phyloP scores from a whole-genome alignment of 176 grass and related monocot genomes.

The Zea luxurians region DNA sequence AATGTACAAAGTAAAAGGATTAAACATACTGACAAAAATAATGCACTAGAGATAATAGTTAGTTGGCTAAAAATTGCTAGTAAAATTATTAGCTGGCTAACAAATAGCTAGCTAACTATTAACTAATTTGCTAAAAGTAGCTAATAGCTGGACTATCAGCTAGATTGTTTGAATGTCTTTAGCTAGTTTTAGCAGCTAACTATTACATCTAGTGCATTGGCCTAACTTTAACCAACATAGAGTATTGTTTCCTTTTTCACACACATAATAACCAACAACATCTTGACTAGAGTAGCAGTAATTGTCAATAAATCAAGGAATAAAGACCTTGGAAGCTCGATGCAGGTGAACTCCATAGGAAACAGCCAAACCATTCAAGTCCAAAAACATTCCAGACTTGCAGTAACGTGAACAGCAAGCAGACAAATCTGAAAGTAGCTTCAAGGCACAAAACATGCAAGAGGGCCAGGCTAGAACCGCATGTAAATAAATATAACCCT shows the following conservation, averaged over 20 bases:
- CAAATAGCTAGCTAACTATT: too few relatives aligned
- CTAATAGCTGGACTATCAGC: too few relatives aligned
- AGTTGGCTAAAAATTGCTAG: too few relatives aligned
- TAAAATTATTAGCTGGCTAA: too few relatives aligned
- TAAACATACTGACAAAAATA: not conserved
- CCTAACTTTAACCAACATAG: not conserved
- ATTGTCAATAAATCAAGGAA: not conserved
- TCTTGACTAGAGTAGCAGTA: not conserved
- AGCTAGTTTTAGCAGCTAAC: too few relatives aligned
- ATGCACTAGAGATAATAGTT: too few relatives aligned
- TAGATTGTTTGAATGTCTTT: too few relatives aligned
- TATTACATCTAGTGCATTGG: too few relatives aligned
- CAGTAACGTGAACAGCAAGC: not conserved
- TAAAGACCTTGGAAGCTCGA: not conserved
- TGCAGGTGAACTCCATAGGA: not conserved
- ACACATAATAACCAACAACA: not conserved
- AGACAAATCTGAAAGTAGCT: not conserved
- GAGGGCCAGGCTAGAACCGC: not conserved
- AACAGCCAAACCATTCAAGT: not conserved
- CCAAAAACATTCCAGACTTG: not conserved
- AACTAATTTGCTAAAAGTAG: too few relatives aligned
- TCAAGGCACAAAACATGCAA: not conserved
- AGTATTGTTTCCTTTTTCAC: not conserved
- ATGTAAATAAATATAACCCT: not conserved
- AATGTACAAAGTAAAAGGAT: not conserved